Evolutionary conservation across 1,139 yeast genomes (phyloP), one percentile per base, ranked within the genome.

Genomic region (Zygoascus hellenicus): DNA sequence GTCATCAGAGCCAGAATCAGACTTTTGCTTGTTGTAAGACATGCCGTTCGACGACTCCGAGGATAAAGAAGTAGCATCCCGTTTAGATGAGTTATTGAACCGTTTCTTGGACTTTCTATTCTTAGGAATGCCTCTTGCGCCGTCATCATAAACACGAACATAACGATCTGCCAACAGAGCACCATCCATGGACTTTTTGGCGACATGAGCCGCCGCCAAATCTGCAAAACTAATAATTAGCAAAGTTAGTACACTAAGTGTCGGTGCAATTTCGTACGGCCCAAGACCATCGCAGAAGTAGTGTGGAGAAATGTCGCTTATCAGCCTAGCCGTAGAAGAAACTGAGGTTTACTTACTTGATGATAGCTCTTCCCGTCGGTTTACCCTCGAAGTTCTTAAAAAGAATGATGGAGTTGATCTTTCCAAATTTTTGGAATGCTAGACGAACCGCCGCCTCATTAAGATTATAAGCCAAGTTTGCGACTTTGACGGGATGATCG

Each of bases 351-450:
- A 36, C 39, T 19, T 22, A 36, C 39, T 40, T 40, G 14, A 67
- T 54, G 51, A 63, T 63, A 5, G 65, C 70, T 49, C 57, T 63
- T 1, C 70, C 70, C 43, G 64, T 59, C 26, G 67, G 63, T 37
- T 62, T 56, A n/a, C 69, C 68, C 9, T 58, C 54, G n/a, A 54
- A 56, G 28, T 64, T 67, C 35, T 57, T 55, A 45, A 61, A 68
- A 9, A 67, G 51, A 11, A 51, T 53, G 19, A 65, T 63, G 38
- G 53, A 55, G 37, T 62, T 65, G 14, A 67, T 58, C 26, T 55
- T 54, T 9, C 71, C 71, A 52, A 62, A 67, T 15, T 67, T 58
- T 37, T 61, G 59, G 51, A 67, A 67, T 28, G 63, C 54, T 44
- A 59, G 60, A 36, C 54, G 51, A 32, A 67, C 45, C 35, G 64